Base-by-base conservation (phyloP, 2,329 filamentous ascomycete genomes). In the Sphaceloma murrayae region DNA sequence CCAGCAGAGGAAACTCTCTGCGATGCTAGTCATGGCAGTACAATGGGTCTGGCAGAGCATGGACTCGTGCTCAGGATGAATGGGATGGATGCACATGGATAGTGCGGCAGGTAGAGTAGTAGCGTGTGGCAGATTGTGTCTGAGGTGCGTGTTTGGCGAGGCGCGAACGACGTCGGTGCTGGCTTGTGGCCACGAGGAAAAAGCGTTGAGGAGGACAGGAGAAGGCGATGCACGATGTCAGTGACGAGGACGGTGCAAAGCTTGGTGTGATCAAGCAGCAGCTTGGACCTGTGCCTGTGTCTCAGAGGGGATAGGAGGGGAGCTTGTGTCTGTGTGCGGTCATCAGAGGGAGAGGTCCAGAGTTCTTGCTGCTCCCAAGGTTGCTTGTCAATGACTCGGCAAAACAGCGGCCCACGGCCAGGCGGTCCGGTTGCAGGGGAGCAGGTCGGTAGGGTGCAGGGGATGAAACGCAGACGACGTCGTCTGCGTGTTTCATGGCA, bases 391-490 rank as follows among this genome's bases (percentile, higher is more conserved):
- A n/a, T n/a, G n/a, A n/a, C n/a, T n/a, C 36, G 36, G 36, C 36
- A 40, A 40, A 40, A 40, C 19, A 11, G 19, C 36, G 36, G 36
- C 26, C 7, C 22, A n/a, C n/a, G n/a, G n/a, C n/a, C n/a, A n/a
- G n/a, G n/a, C n/a, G n/a, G n/a, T n/a, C n/a, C n/a, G n/a, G n/a
- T n/a, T n/a, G n/a, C n/a, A n/a, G n/a, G n/a, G n/a, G n/a, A n/a
- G n/a, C n/a, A n/a, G 18, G 36, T 40, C 36, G 36, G 36, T 27
- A 40, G 36, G 13, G 14, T 40, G 36, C 19, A 40, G 19, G 36
- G 36, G 36, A 40, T 29, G 36, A 40, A 40, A 40, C 36, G 36
- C 30, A n/a, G 36, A 40, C 27, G 24, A 40, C 13, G 24, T 30
- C 24, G 24, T 27, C 7, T 6, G 7, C 24, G 24, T 11, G 24